Percentiles rank a stretch among this genome's conserved stretches.
Conservation (phyloP, 2,329 filamentous ascomycete species). For the Colletotrichum destructivum region DNA sequence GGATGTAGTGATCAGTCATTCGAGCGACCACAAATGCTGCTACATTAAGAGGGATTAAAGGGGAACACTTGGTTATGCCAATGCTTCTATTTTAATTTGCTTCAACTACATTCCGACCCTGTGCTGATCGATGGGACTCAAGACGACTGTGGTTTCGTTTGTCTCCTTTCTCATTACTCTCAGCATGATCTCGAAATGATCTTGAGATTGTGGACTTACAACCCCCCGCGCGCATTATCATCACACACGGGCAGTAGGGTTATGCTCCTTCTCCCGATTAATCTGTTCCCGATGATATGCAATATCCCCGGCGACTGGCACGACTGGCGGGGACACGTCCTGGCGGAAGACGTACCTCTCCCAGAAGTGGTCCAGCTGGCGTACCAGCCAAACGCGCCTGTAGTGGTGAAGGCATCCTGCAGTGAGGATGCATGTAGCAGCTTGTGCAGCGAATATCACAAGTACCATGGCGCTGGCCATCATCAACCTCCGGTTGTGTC, state of each 20-base stretch:
- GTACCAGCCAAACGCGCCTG: constrained; percentile 66
- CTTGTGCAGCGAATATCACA: constrained; percentile 60
- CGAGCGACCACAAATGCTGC: too few species aligned
- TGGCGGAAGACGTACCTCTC: constrained; percentile 44
- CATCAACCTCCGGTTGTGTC: constrained; percentile 78
- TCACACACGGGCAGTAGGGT: constrained; percentile 18
- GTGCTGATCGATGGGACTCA: too few species aligned
- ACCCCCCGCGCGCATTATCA: too few species aligned
- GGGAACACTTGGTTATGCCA: too few species aligned
- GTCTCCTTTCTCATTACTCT: too few species aligned
- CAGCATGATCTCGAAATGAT: neutral
- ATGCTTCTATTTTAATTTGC: too few species aligned
- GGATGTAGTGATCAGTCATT: too few species aligned
- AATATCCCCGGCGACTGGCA: constrained; percentile 4
- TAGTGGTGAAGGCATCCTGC: constrained; percentile 58
- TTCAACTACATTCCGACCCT: too few species aligned
- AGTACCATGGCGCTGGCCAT: constrained; percentile 76
- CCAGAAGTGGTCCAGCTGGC: constrained; percentile 60
- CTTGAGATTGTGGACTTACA: too few species aligned
- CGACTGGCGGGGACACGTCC: constrained; percentile 39
- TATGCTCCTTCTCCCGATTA: neutral
- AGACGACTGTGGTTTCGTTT: too few species aligned
- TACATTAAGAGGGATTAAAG: too few species aligned
- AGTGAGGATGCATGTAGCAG: constrained; percentile 62
- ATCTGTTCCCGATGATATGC: constrained; percentile 16